These are phyloP conservation scores for Silene uniflora DNA, from an alignment of 148 eudicot species.

Conservation along the genomic window DNA sequence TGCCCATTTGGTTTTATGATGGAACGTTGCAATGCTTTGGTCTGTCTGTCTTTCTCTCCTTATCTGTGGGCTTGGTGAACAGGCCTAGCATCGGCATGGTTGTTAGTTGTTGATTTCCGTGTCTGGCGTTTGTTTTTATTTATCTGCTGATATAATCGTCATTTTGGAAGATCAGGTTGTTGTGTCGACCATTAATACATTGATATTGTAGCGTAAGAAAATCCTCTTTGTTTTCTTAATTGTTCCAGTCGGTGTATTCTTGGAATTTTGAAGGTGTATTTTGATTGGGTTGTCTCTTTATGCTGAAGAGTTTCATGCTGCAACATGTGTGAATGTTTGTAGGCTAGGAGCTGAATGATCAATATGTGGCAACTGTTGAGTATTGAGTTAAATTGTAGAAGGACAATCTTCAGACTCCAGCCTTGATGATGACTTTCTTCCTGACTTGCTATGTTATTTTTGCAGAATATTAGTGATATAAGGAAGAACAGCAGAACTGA, in stretches of 20 bases:
- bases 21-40: not conserved
- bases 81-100: not conserved
- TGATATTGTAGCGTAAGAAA: not conserved
- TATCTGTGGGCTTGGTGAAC: not conserved
- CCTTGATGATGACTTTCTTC: not conserved
- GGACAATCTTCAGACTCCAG: not conserved
- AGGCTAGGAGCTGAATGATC: not conserved
- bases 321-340: not conserved
- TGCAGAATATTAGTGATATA: slow-evolving; percentile 84
- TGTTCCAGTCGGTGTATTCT: not conserved
- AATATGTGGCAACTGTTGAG: not conserved
- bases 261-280: slow-evolving; percentile 1
- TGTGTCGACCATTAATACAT: not conserved
- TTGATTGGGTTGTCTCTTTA: not conserved
- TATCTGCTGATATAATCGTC: not conserved
- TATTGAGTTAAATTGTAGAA: not conserved
- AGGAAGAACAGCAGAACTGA: slow-evolving; percentile 66
- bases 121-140: not conserved
- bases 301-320: not conserved
- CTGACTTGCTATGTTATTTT: slow-evolving; percentile 13
- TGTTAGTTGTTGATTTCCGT: not conserved
- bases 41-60: slow-evolving; percentile 3
- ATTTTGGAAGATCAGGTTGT: not conserved
- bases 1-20: not conserved
- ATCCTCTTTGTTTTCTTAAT: not conserved